phyloP scores from a whole-genome alignment of 2,329 filamentous ascomycete genomes.

The Falciphora oryzae region DNA sequence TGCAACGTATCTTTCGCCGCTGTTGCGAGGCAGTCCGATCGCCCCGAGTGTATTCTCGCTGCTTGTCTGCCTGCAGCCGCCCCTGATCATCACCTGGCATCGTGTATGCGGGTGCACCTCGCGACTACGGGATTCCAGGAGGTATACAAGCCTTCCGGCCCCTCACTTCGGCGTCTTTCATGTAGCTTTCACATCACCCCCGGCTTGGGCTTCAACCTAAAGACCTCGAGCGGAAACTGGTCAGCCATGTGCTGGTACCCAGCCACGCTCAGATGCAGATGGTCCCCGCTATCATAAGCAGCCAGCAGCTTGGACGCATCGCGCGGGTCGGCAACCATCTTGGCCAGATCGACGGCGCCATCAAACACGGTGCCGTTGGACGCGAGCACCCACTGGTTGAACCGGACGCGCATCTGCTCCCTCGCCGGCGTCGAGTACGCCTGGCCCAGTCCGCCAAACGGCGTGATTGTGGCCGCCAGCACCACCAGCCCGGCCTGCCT shows the following conservation, averaged over 20 bases:
- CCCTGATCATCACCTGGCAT: too few species aligned
- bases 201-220: constrained; percentile 22
- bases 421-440: constrained; percentile 48
- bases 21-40: too few species aligned
- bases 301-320: constrained; percentile 41
- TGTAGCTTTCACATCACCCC: not conserved
- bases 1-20: too few species aligned
- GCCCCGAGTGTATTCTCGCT: too few species aligned
- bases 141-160: too few species aligned
- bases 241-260: constrained; percentile 57
- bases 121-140: too few species aligned
- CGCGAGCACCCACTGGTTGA: constrained; percentile 57
- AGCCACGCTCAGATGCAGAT: constrained; percentile 54
- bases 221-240: constrained; percentile 50
- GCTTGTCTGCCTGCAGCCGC: too few species aligned
- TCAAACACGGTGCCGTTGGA: constrained; percentile 46
- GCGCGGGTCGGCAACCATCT: constrained; percentile 44
- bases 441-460: constrained; percentile 48
- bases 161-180: too few species aligned
- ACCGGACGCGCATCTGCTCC: constrained; percentile 48
- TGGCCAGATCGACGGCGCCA: constrained; percentile 57
- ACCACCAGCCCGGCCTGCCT: constrained; percentile 49
- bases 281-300: constrained; percentile 56
- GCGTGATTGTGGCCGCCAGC: constrained; percentile 62
- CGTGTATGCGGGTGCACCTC: too few species aligned